Evolutionary conservation across 331 rosid genomes (phyloP).

Genomic region (Malus hybrid): DNA sequence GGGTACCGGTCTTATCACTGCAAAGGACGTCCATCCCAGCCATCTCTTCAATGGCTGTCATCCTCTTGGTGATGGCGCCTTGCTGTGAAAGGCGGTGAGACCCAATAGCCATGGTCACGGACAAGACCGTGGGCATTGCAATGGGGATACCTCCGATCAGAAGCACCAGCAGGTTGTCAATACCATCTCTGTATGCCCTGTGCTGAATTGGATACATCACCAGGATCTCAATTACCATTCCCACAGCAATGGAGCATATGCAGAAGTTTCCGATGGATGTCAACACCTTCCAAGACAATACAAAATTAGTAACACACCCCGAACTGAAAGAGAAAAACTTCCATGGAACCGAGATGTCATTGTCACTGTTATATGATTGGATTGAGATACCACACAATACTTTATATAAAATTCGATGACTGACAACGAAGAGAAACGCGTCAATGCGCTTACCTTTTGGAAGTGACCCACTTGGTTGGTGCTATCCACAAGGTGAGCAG

Average conservation of each 20-base stretch:
- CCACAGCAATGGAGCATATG: constrained; percentile 78
- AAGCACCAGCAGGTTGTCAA: constrained; percentile 83
- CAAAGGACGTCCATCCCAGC: constrained; percentile 95
- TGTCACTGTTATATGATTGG: too few species aligned
- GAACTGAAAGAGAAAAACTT: background rate
- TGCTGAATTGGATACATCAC: constrained; percentile 77
- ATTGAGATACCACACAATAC: background rate
- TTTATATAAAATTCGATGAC: background rate
- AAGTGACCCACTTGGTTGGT: constrained; percentile 96
- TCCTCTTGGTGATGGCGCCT: constrained; percentile 95
- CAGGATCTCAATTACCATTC: constrained; percentile 67
- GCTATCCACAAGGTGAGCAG: constrained; percentile 89
- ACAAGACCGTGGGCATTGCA: constrained; percentile 24
- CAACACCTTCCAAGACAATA: constrained; percentile 52
- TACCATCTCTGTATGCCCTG: constrained; percentile 77
- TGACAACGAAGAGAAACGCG: background rate
- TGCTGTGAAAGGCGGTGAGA: constrained; percentile 80
- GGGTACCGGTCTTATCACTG: constrained; percentile 96
- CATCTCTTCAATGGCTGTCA: constrained; percentile 98
- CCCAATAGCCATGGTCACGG: constrained; percentile 90
- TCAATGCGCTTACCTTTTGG: constrained; percentile 45
- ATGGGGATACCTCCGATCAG: constrained; percentile 91
- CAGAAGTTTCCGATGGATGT: constrained; percentile 92
- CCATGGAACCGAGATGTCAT: too few species aligned
- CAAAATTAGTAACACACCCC: background rate